phyloP scores from a whole-genome alignment of 176 grass and related monocot genomes.

The Oryza nivara region DNA sequence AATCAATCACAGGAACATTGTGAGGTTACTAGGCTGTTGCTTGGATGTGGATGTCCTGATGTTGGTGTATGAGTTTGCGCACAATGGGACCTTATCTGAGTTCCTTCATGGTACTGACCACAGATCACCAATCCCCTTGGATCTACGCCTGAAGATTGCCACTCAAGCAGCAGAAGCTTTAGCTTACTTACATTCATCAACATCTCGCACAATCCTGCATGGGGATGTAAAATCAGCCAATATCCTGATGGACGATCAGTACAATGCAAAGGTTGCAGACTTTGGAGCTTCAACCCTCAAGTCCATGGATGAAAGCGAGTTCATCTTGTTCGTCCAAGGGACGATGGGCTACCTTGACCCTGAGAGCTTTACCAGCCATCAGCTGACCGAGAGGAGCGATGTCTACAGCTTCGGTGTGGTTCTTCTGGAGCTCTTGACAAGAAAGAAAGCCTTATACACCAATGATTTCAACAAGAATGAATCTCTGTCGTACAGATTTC shows the following conservation, averaged over 20 bases:
- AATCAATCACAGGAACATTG: constrained; percentile 59
- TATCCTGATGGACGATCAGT: constrained; percentile 50
- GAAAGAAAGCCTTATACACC: constrained; percentile 41
- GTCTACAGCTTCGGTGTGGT: constrained; percentile 58
- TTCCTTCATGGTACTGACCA: constrained; percentile 38
- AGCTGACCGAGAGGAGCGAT: constrained; percentile 62
- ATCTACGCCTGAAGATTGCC: constrained; percentile 46
- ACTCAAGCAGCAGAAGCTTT: constrained; percentile 43
- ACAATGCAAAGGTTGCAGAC: constrained; percentile 56
- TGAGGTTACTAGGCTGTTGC: constrained; percentile 53
- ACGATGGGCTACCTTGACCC: constrained; percentile 74
- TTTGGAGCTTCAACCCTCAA: constrained; percentile 69
- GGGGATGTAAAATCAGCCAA: constrained; percentile 62
- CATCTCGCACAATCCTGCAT: constrained; percentile 45
- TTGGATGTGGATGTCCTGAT: constrained; percentile 51
- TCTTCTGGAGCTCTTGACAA: constrained; percentile 59
- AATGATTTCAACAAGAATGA: constrained; percentile 18
- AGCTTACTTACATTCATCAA: constrained; percentile 54
- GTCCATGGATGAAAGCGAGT: constrained; percentile 51
- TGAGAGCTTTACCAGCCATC: constrained; percentile 63
- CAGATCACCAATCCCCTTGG: constrained; percentile 32
- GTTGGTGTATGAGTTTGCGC: constrained; percentile 55
- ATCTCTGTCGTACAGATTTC: background rate
- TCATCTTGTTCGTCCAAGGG: constrained; percentile 71
- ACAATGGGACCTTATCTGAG: constrained; percentile 51